phyloP scores from a whole-genome alignment of 148 eudicot genomes.

The Amaranthus hypochondriacus region DNA sequence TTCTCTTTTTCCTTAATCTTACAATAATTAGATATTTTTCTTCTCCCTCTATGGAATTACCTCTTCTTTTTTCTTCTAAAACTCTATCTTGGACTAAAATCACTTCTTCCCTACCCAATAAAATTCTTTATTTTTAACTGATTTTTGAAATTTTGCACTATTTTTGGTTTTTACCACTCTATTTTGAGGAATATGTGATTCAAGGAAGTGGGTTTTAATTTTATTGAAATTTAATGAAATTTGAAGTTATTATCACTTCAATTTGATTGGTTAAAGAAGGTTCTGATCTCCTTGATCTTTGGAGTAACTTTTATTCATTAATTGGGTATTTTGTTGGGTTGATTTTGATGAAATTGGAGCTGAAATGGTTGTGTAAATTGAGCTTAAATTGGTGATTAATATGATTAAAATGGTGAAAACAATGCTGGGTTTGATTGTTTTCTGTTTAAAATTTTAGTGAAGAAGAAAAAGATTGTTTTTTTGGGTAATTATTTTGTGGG shows the following conservation, averaged over 20 bases:
- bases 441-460: not conserved
- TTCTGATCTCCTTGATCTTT: conserved; percentile 4
- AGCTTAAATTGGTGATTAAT: not conserved
- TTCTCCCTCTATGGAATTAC: conserved; percentile 4
- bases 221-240: not conserved
- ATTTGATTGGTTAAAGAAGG: conserved; percentile 6
- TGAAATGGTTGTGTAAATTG: too few relatives aligned
- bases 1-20: not conserved
- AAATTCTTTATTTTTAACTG: too few relatives aligned
- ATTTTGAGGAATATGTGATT: not conserved
- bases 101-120: not conserved
- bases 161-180: too few relatives aligned
- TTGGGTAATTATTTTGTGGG: not conserved
- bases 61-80: not conserved
- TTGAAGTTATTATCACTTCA: not conserved
- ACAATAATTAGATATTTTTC: too few relatives aligned
- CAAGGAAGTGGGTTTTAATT: conserved; percentile 7
- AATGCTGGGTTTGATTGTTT: not conserved
- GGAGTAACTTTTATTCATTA: not conserved
- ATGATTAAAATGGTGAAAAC: not conserved
- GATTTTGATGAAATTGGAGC: not conserved
- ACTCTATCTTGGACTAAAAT: too few relatives aligned
- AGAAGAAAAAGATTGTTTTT: too few relatives aligned
- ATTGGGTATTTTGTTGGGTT: not conserved
- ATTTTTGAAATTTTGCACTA: too few relatives aligned